Conservation (phyloP, 768 basidiomycete species). For the Hypholoma sublateritium region DNA sequence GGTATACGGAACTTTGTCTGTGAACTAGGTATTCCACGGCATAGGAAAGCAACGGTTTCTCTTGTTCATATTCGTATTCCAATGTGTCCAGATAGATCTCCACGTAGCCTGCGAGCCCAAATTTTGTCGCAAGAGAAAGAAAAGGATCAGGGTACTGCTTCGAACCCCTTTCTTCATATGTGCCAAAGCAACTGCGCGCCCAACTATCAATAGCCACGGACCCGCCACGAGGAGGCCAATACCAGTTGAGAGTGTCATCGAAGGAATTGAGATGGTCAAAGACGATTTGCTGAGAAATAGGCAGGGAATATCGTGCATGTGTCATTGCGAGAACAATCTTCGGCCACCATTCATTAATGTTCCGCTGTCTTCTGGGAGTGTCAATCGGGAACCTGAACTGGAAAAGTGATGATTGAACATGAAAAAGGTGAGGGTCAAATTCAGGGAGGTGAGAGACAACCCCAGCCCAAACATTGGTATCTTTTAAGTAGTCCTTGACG, state of each 20-base stretch:
- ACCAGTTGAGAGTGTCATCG: conserved; percentile 14
- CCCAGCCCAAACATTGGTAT: conserved; percentile 1
- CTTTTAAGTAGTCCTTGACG: conserved; percentile 8
- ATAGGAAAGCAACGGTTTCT: conserved; percentile 8
- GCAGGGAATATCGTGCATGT: conserved; percentile 1
- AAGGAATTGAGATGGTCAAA: conserved; percentile 10
- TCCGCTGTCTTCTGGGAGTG: conserved; percentile 4
- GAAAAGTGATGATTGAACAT: neutral
- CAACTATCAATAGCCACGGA: conserved; percentile 9
- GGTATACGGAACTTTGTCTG: conserved; percentile 9
- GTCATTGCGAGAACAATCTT: conserved; percentile 10
- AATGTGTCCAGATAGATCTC: conserved; percentile 6
- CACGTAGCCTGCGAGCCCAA: conserved; percentile 6
- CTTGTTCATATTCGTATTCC: conserved; percentile 10
- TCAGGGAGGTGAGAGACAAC: conserved; percentile 1
- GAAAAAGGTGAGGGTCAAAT: conserved; percentile 5
- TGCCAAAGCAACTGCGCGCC: conserved; percentile 11
- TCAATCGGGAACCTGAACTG: conserved; percentile 2
- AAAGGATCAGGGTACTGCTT: conserved; percentile 8
- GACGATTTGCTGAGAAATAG: neutral
- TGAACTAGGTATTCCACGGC: conserved; percentile 13
- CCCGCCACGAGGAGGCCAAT: conserved; percentile 8
- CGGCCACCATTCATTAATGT: conserved; percentile 10
- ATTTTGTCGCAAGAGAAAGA: conserved; percentile 10
- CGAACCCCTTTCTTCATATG: conserved; percentile 9